Evolutionary conservation across 2,329 filamentous ascomycete species (phyloP).

Genomic region (Chrysoporthe cubensis): DNA sequence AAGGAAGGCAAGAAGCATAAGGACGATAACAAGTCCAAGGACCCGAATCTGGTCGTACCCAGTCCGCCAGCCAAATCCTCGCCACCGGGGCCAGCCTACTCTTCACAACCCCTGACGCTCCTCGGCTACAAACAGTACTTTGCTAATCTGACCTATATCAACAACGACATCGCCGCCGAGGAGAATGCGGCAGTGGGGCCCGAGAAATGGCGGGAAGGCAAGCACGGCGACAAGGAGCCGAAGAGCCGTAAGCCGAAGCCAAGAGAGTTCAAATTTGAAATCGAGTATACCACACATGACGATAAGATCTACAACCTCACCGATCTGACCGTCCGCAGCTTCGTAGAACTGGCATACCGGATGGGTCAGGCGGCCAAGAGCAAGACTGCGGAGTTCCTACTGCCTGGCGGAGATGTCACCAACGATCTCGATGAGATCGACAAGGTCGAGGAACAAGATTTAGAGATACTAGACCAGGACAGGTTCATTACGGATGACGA

Average conservation of each 20-base stretch:
- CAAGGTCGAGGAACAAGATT: constrained; percentile 26
- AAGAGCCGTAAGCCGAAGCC: constrained; percentile 59
- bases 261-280: constrained; percentile 70
- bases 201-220: constrained; percentile 65
- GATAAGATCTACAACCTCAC: constrained; percentile 75
- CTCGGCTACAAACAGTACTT: constrained; percentile 88
- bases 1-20: constrained; percentile 46
- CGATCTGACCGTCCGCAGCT: constrained; percentile 84
- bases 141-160: constrained; percentile 89
- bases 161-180: constrained; percentile 64
- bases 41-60: constrained; percentile 68
- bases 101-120: constrained; percentile 78
- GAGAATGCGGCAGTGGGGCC: constrained; percentile 31
- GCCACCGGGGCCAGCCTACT: constrained; percentile 87
- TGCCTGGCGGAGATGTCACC: constrained; percentile 22
- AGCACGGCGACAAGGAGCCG: constrained; percentile 63
- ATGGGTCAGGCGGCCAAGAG: constrained; percentile 63
- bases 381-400: constrained; percentile 24
- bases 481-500: constrained; percentile 38
- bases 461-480: constrained; percentile 29
- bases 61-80: constrained; percentile 71
- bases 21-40: constrained; percentile 54
- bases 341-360: constrained; percentile 76
- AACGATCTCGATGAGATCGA: constrained; percentile 20
- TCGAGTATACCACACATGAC: constrained; percentile 84